A percentile compares a stretch with the other conserved stretches of the same genome.
Conservation (phyloP, 106 monocot species). For the Acanthochlamys bracteata region DNA sequence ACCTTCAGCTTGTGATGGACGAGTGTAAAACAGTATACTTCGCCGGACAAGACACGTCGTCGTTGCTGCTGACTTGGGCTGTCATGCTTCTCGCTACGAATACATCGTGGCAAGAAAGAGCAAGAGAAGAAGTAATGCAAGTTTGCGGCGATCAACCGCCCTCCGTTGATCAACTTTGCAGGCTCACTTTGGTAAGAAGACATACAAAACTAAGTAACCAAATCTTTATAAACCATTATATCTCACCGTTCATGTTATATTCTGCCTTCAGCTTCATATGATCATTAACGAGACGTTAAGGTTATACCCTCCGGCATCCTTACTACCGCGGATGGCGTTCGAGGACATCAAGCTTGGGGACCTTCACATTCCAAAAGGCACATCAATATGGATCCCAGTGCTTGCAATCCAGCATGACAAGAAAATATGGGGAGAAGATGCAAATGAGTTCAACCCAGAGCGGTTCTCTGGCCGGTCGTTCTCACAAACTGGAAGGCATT, state of each 20-base stretch:
- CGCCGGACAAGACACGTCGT: constrained; percentile 87
- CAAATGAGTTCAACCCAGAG: constrained; percentile 70
- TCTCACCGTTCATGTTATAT: background rate
- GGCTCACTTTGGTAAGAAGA: constrained; percentile 58
- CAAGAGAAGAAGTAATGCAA: constrained; percentile 48
- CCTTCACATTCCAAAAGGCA: constrained; percentile 69
- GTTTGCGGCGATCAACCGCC: constrained; percentile 35
- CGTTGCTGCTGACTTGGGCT: constrained; percentile 84
- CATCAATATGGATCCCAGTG: constrained; percentile 90
- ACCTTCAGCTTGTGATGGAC: constrained; percentile 61
- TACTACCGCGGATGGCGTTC: constrained; percentile 79
- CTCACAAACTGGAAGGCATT: constrained; percentile 47
- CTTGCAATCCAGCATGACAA: constrained; percentile 80
- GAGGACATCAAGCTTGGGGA: constrained; percentile 80
- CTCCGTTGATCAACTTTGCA: constrained; percentile 53
- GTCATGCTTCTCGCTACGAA: constrained; percentile 92
- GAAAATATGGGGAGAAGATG: constrained; percentile 77
- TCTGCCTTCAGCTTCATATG: constrained; percentile 61
- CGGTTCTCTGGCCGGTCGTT: constrained; percentile 55
- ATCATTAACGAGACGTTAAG: constrained; percentile 88
- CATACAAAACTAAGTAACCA: too few species aligned
- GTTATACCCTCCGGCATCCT: constrained; percentile 73
- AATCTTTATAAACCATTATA: too few species aligned
- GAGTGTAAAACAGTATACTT: constrained; percentile 98
- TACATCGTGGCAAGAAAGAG: constrained; percentile 76